Conservation (phyloP, 148 eudicot species). For the Drosera capensis region DNA sequence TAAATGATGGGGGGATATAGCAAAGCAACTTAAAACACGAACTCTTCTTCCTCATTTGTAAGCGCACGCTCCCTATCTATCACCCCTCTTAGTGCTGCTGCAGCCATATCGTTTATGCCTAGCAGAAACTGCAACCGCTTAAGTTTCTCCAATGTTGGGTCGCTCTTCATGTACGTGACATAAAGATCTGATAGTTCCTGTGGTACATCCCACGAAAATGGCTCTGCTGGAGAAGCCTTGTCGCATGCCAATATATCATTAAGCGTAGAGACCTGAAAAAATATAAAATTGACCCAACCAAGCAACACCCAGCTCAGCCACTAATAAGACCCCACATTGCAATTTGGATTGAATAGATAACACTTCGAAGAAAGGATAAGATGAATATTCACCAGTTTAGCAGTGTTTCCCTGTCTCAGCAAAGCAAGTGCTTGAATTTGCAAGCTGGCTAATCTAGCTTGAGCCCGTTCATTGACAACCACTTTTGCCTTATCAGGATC, state of each 20-base stretch:
- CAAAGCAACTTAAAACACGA: background rate
- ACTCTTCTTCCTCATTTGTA: background rate
- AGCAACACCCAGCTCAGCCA: background rate
- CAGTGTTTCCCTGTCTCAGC: slow-evolving; percentile 67
- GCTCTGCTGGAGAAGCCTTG: slow-evolving; percentile 77
- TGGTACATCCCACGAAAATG: slow-evolving; percentile 66
- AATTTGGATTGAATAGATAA: background rate
- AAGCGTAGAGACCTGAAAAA: slow-evolving; percentile 49
- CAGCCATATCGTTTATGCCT: slow-evolving; percentile 52
- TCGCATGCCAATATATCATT: slow-evolving; percentile 81
- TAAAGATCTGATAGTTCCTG: slow-evolving; percentile 72
- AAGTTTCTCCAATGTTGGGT: slow-evolving; percentile 46
- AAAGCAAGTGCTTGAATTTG: slow-evolving; percentile 70
- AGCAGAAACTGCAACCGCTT: slow-evolving; percentile 61
- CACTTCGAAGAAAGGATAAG: background rate
- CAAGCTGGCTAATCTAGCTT: slow-evolving; percentile 47
- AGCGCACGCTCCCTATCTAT: slow-evolving; percentile 3
- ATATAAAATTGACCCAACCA: no score
- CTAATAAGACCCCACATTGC: background rate
- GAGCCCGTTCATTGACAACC: slow-evolving; percentile 64
- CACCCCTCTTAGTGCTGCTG: slow-evolving; percentile 35
- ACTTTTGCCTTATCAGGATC: slow-evolving; percentile 54
- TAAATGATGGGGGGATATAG: background rate
- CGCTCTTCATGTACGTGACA: slow-evolving; percentile 37
- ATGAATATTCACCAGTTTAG: slow-evolving; percentile 54